phyloP scores from a whole-genome alignment of 768 basidiomycete species.

The Gautieria morchelliformis region DNA sequence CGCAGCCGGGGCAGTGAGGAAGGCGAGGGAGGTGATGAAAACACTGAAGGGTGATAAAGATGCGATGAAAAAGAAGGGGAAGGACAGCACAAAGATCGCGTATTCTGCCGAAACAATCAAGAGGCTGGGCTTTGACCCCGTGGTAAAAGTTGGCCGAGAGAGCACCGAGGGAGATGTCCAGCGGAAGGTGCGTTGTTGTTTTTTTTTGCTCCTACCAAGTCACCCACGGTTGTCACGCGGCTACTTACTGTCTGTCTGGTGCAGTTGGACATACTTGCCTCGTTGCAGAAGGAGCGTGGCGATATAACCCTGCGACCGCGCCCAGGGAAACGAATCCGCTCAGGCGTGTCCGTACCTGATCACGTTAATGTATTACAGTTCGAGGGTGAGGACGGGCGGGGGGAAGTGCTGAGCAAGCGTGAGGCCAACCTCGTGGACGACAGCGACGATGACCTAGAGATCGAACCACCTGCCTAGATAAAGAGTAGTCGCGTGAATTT shows the following conservation, averaged over 20 bases:
- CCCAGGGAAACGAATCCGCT: conserved; percentile 55
- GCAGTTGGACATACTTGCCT: conserved; percentile 49
- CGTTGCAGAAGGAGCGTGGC: conserved; percentile 27
- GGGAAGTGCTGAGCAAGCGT: conserved; percentile 9
- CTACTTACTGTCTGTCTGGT: background rate
- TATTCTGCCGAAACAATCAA: conserved; percentile 64
- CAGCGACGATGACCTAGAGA: conserved; percentile 11
- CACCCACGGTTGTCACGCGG: background rate
- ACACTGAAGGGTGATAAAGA: conserved; percentile 11
- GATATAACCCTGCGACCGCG: conserved; percentile 27
- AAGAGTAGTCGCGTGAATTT: background rate
- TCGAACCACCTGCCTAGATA: background rate
- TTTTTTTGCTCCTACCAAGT: background rate
- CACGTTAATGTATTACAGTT: conserved; percentile 4
- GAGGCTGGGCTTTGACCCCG: conserved; percentile 73
- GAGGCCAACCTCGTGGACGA: conserved; percentile 6
- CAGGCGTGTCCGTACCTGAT: conserved; percentile 37
- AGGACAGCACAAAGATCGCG: conserved; percentile 28
- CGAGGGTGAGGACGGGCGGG: conserved; percentile 19
- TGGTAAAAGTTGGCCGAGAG: conserved; percentile 40
- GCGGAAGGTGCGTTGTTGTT: conserved; percentile 49
- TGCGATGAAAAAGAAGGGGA: conserved; percentile 12
- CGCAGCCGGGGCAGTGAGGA: conserved; percentile 23
- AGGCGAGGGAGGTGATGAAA: conserved; percentile 12
- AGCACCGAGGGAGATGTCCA: conserved; percentile 28